phyloP scores from a whole-genome alignment of 768 basidiomycete species.

The Exidia glandulosa region DNA sequence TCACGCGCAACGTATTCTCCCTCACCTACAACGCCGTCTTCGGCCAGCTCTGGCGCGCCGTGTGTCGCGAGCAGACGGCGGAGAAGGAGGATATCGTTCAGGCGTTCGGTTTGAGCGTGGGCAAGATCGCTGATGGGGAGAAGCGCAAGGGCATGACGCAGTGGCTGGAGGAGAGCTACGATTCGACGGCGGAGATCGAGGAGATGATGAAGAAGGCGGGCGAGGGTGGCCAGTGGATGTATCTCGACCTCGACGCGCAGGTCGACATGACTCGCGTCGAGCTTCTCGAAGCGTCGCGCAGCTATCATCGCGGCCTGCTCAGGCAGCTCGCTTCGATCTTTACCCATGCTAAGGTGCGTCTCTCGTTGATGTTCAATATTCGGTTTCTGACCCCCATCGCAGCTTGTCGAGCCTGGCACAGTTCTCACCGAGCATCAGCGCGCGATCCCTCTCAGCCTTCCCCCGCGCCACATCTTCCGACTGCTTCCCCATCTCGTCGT shows the following conservation, averaged over 20 bases:
- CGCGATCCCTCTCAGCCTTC: conserved; percentile 14
- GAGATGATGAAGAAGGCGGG: conserved; percentile 11
- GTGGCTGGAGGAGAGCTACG: conserved; percentile 20
- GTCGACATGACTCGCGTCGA: conserved; percentile 17
- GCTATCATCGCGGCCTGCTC: conserved; percentile 15
- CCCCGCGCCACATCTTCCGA: conserved; percentile 13
- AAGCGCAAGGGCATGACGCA: conserved; percentile 13
- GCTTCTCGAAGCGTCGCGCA: conserved; percentile 20
- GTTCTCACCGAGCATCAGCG: conserved; percentile 14
- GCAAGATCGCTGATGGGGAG: conserved; percentile 10
- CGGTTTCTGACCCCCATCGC: not conserved
- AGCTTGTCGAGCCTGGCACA: conserved; percentile 16
- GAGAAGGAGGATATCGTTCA: conserved; percentile 12
- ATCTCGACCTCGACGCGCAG: conserved; percentile 19
- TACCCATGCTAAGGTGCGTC: conserved; percentile 16
- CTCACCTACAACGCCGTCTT: conserved; percentile 20
- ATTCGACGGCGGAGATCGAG: conserved; percentile 17
- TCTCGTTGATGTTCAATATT: not conserved
- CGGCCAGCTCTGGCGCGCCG: conserved; percentile 21
- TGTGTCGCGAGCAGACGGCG: conserved; percentile 13
- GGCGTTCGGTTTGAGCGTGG: conserved; percentile 14
- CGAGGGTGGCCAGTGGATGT: conserved; percentile 11
- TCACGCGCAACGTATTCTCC: conserved; percentile 15
- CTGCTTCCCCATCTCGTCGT: conserved; percentile 20
- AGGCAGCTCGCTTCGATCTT: conserved; percentile 17